Base-by-base conservation (phyloP, 2,329 filamentous ascomycete species). In the Thermomyces lanuginosus region DNA sequence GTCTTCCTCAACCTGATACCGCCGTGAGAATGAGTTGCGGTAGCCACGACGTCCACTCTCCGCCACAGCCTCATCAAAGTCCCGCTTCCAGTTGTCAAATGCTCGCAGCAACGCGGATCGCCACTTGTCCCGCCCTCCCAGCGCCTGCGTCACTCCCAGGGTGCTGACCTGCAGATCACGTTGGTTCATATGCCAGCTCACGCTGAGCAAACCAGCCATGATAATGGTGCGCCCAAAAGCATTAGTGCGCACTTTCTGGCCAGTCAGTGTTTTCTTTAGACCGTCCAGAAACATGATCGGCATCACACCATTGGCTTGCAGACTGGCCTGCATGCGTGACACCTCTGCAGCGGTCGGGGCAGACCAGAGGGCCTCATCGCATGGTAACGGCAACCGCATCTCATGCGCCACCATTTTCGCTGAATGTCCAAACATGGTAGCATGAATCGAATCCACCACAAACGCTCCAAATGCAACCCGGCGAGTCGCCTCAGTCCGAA, bases 111-210 rank as follows among this genome's bases (percentile, higher is more conserved):
- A 61, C 3, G 81, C 76, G 6, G 74, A 72, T 28, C 84, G 73
- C 89, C 89, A 95, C 48, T 86, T 86, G 46, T 92, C 83, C 11
- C 83, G 73, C 3, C 78, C 83, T 3, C 86, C 86, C 1, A 92
- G 66, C 1, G 81, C 75, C 40, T 76, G 72, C 0, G 72, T 71
- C 7, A 84, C 80, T 8, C 78, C 83, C 0, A 95, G 64, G 1
- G 83, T 83, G 47, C 76, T 86, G 32, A 92, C 77, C 55, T 93
- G 86, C 8, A 93, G 66, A 48, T 95, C 89, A 44, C 86, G 71
- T 49, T 95, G 84, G 46, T 92, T 89, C 78, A 95, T 86, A 50
- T 95, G 86, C 81, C 83, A 95, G 45, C 79, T 89, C 16, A 95
- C 82, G 39, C 82, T 93, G 13, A 95, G 61, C 15, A 98, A 58